Evolutionary conservation across 192 early-diverging fungal species (phyloP).

Genomic region (Chytriomyces hyalinus): DNA sequence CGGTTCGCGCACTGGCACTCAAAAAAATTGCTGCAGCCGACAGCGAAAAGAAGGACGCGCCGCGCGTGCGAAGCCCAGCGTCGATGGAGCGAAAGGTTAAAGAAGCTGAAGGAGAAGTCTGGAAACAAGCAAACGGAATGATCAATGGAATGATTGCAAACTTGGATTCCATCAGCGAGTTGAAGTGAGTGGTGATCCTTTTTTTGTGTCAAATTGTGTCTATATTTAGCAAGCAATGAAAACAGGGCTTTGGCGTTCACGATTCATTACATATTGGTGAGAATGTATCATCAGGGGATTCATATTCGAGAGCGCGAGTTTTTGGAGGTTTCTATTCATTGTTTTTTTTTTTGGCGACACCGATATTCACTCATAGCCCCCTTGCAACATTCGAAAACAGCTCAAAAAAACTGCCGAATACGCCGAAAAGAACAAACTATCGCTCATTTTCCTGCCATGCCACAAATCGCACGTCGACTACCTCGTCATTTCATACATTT

Average conservation of each 20-base stretch:
- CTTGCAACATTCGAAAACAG: constrained; percentile 6
- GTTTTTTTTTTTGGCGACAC: background rate
- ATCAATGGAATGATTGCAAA: constrained; percentile 65
- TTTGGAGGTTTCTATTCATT: constrained; percentile 52
- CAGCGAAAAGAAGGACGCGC: constrained; percentile 4
- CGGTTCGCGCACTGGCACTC: constrained; percentile 12
- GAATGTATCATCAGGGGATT: constrained; percentile 86
- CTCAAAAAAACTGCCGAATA: constrained; percentile 43
- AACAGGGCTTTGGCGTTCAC: constrained; percentile 71
- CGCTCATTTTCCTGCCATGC: constrained; percentile 78
- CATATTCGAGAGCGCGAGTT: constrained; percentile 83
- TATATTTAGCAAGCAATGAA: background rate
- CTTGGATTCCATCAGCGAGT: constrained; percentile 65
- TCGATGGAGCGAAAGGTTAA: constrained; percentile 10
- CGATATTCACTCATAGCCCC: background rate
- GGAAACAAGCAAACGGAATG: constrained; percentile 40
- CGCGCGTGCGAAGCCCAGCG: background rate
- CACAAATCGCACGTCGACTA: constrained; percentile 91
- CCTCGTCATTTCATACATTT: constrained; percentile 77
- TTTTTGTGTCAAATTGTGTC: background rate
- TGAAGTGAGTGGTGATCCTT: constrained; percentile 53
- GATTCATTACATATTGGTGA: constrained; percentile 73
- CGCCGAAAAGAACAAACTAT: constrained; percentile 65
- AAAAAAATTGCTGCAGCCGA: constrained; percentile 12
- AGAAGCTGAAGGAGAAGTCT: constrained; percentile 36